Evolutionary conservation across 2,329 filamentous ascomycete species (phyloP).

Genomic region (Pestalotiopsis sp.): DNA sequence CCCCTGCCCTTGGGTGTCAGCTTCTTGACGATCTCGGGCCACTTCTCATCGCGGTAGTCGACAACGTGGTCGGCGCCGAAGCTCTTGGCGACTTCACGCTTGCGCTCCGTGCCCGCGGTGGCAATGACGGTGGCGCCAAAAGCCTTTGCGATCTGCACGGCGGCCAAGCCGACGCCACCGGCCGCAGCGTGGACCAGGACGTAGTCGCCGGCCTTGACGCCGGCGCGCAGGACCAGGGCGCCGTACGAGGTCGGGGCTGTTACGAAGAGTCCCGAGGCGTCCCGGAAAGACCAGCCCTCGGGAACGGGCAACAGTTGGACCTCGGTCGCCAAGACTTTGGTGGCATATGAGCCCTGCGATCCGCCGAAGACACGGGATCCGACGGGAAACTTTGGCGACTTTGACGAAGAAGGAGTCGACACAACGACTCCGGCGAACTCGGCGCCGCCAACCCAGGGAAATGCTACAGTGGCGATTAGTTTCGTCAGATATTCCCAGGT

Average conservation of each 20-base stretch:
- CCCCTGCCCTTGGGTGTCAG: constrained; percentile 72
- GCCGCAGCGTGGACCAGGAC: constrained; percentile 92
- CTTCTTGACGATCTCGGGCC: constrained; percentile 72
- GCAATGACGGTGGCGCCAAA: constrained; percentile 91
- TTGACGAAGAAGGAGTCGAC: constrained; percentile 57
- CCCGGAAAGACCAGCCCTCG: constrained; percentile 77
- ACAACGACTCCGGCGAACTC: constrained; percentile 85
- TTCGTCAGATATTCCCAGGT: not conserved
- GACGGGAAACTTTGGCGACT: constrained; percentile 63
- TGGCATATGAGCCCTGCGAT: constrained; percentile 83
- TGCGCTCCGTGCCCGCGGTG: constrained; percentile 79
- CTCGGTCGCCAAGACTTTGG: constrained; percentile 70
- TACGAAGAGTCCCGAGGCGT: constrained; percentile 87
- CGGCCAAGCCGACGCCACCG: constrained; percentile 86
- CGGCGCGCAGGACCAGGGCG: constrained; percentile 76
- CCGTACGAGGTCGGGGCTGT: constrained; percentile 91
- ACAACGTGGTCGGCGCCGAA: constrained; percentile 87
- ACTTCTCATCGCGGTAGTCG: constrained; percentile 69
- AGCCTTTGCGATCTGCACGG: constrained; percentile 92
- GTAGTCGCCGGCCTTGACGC: constrained; percentile 77
- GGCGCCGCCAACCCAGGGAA: constrained; percentile 84
- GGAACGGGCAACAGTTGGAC: constrained; percentile 72
- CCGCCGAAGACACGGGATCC: constrained; percentile 88
- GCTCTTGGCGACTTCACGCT: constrained; percentile 74
- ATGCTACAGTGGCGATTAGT: constrained; percentile 42